phyloP scores from a whole-genome alignment of 345 rosid species.

The Aquilaria malaccensis region DNA sequence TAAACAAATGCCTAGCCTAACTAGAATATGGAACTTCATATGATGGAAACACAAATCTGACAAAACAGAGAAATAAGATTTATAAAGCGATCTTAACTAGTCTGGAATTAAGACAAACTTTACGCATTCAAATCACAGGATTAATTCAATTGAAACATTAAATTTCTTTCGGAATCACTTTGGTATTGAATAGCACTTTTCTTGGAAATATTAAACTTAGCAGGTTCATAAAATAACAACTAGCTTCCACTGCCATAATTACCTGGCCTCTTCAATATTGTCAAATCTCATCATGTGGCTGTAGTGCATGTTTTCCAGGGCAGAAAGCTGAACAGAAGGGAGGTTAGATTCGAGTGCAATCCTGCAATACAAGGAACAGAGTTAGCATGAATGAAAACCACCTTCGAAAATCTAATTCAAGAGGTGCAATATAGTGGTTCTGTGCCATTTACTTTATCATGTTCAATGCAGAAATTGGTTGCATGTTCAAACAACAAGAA shows the following conservation, averaged over 20 bases:
- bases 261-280: constrained; percentile 79
- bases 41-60: no score
- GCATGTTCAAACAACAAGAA: no score
- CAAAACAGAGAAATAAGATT: no score
- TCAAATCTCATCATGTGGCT: constrained; percentile 94
- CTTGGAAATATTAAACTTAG: constrained; percentile 7
- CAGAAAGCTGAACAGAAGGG: constrained; percentile 63
- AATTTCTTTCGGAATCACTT: no score
- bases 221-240: constrained; percentile 2
- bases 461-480: no score
- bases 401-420: neutral
- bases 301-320: constrained; percentile 90
- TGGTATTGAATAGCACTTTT: no score
- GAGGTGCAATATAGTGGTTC: neutral
- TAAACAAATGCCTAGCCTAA: no score
- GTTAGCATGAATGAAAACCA: constrained; percentile 3
- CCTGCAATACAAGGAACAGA: constrained; percentile 34
- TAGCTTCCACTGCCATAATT: constrained; percentile 13
- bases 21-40: no score
- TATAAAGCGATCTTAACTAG: no score
- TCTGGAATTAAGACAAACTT: no score
- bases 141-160: no score
- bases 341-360: constrained; percentile 68
- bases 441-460: neutral
- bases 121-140: no score